These are phyloP conservation scores for Gossypium australe DNA, from an alignment of 345 rosid species.

Conservation along the genomic window DNA sequence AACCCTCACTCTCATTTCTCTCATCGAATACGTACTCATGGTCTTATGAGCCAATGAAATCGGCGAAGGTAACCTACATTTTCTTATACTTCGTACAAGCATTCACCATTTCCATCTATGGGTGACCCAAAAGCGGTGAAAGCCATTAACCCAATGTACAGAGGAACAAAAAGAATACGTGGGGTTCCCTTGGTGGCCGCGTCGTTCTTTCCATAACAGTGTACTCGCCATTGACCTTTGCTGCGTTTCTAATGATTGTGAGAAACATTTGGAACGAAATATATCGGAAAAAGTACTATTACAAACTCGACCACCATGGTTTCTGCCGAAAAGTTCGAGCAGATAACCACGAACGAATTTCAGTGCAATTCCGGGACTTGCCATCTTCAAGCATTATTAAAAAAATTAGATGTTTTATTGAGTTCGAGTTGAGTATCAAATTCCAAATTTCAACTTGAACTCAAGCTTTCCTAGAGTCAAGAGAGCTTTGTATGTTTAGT, in stretches of 20 bases:
- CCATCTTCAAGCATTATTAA: conserved; percentile 52
- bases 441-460: too few relatives aligned
- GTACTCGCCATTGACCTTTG: conserved; percentile 43
- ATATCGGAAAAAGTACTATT: conserved; percentile 38
- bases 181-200: background rate
- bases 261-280: conserved; percentile 74
- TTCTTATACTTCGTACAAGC: too few relatives aligned
- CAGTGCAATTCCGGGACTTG: conserved; percentile 55
- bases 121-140: conserved; percentile 25
- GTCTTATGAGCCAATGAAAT: too few relatives aligned
- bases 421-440: too few relatives aligned
- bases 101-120: too few relatives aligned
- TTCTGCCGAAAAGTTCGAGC: conserved; percentile 33
- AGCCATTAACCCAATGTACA: conserved; percentile 39
- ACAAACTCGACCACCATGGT: conserved; percentile 55
- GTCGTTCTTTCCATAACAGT: conserved; percentile 3
- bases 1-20: too few relatives aligned
- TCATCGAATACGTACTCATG: too few relatives aligned
- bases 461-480: too few relatives aligned
- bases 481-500: too few relatives aligned
- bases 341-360: conserved; percentile 22
- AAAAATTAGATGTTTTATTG: too few relatives aligned
- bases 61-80: too few relatives aligned
- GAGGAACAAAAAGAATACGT: conserved; percentile 2
- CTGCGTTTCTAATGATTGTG: conserved; percentile 34